Base-by-base conservation (phyloP, 768 basidiomycete genomes). In the Naganishia onofrii region DNA sequence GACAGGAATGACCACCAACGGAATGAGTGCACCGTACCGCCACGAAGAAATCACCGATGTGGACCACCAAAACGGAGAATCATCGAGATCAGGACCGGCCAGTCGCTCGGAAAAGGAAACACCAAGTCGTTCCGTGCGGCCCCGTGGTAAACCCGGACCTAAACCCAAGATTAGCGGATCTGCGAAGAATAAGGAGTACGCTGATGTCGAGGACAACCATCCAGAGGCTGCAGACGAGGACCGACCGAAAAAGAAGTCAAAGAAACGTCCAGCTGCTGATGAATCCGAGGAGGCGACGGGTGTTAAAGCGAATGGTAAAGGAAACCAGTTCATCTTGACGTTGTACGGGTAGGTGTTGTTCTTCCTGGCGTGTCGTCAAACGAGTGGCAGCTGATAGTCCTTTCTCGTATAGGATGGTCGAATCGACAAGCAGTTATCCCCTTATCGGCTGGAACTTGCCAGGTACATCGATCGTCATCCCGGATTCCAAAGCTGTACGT, bases 401-500 rank as follows among this genome's bases (percentile, higher is more conserved):
- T 19, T 3, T n/a, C 21, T 31, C 34, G 57, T 12, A n/a, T n/a
- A 63, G 60, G 12, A 63, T 63, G 60, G 60, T 63, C 38, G 60
- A 63, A 7, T 36, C 60, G 38, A 38, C 60, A 9, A 63, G 23
- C 21, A 63, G 60, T 28, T 63, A 63, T 44, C 60, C 60, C n/a
- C 42, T 63, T 26, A 63, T 63, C 38, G 60, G 60, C 21, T 63
- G 60, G 60, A 63, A 63, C 38, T 26, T 63, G 21, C 38, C 60
- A 29, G 60, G 60, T 7, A 44, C 2, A 4, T 34, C 60, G 13
- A 63, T 63, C 38, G 60, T 63, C 42, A 44, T 63, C 23, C 60
- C 60, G 12, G 60, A 63, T 44, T 63, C 60, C 7, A 63, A 63
- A 63, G 60, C 60, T 9, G 60, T 63, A 34, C n/a, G 60, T 63